These are phyloP conservation scores for Saccharomycodes ludwigii DNA, from an alignment of 805 yeast genomes.

Conservation along the genomic window DNA sequence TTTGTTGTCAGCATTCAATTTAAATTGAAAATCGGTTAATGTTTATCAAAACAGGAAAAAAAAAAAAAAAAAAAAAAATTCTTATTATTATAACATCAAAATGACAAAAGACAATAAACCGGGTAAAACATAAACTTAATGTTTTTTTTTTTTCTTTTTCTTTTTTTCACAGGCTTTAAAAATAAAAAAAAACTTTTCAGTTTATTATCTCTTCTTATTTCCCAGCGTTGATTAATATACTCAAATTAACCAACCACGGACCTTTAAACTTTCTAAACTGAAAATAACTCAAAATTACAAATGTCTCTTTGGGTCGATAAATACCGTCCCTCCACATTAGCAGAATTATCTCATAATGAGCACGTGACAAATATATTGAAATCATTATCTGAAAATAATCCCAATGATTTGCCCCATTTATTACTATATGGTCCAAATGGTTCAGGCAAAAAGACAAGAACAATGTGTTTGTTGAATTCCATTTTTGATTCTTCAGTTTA, in stretches of 20 bases:
- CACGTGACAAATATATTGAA: slow-evolving; percentile 50
- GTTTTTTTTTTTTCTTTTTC: neutral
- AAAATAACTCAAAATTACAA: slow-evolving; percentile 1
- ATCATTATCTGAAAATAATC: slow-evolving; percentile 27
- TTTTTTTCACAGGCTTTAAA: neutral
- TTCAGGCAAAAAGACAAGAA: slow-evolving; percentile 92
- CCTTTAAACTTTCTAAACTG: too few species aligned
- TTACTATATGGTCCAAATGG: slow-evolving; percentile 93
- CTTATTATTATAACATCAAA: too few species aligned
- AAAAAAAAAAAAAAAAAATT: too few species aligned
- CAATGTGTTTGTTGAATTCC: slow-evolving; percentile 64
- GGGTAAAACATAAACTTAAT: too few species aligned
- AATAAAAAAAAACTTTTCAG: too few species aligned
- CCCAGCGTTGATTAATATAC: neutral
- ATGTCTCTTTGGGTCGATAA: slow-evolving; percentile 98
- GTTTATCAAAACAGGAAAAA: too few species aligned
- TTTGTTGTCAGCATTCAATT: too few species aligned
- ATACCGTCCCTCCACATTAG: slow-evolving; percentile 65
- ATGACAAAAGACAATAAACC: too few species aligned
- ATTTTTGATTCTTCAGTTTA: slow-evolving; percentile 77
- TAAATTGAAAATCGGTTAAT: too few species aligned
- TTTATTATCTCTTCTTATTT: too few species aligned
- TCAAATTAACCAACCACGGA: neutral
- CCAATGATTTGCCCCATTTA: slow-evolving; percentile 75
- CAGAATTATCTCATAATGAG: slow-evolving; percentile 52